Conservation (phyloP, 257 asterid species). For the Solanum sejunctum region DNA sequence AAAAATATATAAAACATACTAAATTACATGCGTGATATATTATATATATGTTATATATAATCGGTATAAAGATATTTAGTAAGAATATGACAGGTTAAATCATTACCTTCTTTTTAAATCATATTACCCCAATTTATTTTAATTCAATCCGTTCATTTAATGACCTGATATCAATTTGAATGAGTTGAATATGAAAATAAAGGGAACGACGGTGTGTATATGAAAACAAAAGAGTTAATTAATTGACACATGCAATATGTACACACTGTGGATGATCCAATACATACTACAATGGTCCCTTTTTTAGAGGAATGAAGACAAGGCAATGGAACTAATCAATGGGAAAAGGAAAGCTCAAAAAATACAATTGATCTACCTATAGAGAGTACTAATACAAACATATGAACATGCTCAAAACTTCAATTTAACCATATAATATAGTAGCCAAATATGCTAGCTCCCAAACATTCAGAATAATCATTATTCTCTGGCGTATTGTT, state of each 20-base stretch:
- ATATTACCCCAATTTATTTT: neutral
- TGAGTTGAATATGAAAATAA: neutral
- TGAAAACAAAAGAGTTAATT: neutral
- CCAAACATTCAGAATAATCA: neutral
- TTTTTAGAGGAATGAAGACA: neutral
- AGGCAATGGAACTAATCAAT: slow-evolving; percentile 13
- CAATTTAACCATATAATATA: neutral
- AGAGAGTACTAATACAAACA: slow-evolving; percentile 14
- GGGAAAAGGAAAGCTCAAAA: slow-evolving; percentile 29
- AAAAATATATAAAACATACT: neutral
- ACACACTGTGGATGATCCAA: slow-evolving; percentile 3
- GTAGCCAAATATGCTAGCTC: neutral
- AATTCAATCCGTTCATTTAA: neutral
- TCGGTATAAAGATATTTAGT: neutral
- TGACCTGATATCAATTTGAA: neutral
- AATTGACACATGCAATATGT: neutral
- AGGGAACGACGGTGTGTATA: neutral
- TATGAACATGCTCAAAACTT: slow-evolving; percentile 10
- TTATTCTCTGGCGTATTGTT: neutral
- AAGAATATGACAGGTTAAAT: neutral
- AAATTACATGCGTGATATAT: neutral
- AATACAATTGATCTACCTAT: neutral
- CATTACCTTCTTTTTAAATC: neutral
- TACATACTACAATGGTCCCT: slow-evolving; percentile 17
- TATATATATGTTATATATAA: neutral